Evolutionary conservation across 1,139 yeast genomes (phyloP), one percentile per base, ranked within the genome.

Genomic region (Yamadazyma spencermartinsiae): DNA sequence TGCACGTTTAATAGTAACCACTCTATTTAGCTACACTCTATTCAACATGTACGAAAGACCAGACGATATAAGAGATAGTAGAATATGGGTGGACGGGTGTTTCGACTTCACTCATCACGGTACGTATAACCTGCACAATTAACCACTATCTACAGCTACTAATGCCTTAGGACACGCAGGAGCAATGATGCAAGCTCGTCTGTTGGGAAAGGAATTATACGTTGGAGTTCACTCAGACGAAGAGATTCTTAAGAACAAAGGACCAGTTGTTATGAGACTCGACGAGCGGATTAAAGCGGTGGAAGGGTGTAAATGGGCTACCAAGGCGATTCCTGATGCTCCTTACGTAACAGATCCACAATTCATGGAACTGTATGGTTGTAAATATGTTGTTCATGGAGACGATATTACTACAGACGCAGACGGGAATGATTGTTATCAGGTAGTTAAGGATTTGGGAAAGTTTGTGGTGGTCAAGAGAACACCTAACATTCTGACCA

Each of bases 31-130:
- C n/a, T n/a, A 17, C 5, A 28, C 13, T n/a, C 4, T 24, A 24
- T 18, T 6, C 14, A 33, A 11, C 29, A 69, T 70, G 75, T 70
- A 50, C 50, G 70, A 58, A 44, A 54, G 69, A 50, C 76, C 76
- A n/a, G 65, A 60, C 37, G 77, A 74, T 15, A 71, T 72, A 33
- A 75, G 69, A 41, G 50, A 65, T 37, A 55, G 65, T 42, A 59
- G 65, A 42, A 82, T 89, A 45, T 92, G 98, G 98, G 80, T 92
- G 30, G 98, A 92, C 58, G 98, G 98, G 0, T 92, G 98, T 56
- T 92, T 92, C 64, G 98, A 92, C 60, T 92, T 92, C 65, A 88
- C 95, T 28, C 98, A 92, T 58, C 98, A 92, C 55, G 98, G 92
- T 74, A 68, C 39, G 81, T 67, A 12, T 13, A 18, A 11, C 3